Conservation (phyloP, 345 rosid species). For the Populus tremula region DNA sequence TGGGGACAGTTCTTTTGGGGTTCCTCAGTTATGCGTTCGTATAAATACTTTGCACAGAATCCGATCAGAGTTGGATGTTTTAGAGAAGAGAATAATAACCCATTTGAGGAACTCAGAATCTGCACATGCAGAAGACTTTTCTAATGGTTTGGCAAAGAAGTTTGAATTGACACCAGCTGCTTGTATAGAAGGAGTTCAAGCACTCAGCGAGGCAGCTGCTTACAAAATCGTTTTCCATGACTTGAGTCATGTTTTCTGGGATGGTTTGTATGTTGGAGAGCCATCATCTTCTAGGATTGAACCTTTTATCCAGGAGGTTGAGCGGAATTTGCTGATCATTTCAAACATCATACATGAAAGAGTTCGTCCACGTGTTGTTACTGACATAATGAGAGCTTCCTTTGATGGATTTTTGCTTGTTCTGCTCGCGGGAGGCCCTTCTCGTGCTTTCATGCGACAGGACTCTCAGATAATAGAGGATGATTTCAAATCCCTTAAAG, state of each 20-base stretch:
- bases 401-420: slow-evolving; percentile 88
- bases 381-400: slow-evolving; percentile 84
- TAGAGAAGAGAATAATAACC: slow-evolving; percentile 83
- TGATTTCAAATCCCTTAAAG: slow-evolving; percentile 86
- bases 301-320: slow-evolving; percentile 71
- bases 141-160: slow-evolving; percentile 75
- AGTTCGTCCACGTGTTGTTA: slow-evolving; percentile 72
- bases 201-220: slow-evolving; percentile 74
- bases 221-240: slow-evolving; percentile 85
- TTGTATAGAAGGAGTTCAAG: slow-evolving; percentile 87
- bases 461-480: slow-evolving; percentile 78
- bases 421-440: slow-evolving; percentile 92
- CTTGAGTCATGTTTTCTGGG: slow-evolving; percentile 79
- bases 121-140: slow-evolving; percentile 78
- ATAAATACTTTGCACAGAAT: slow-evolving; percentile 78
- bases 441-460: slow-evolving; percentile 70
- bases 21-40: slow-evolving; percentile 71
- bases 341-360: slow-evolving; percentile 75
- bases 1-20: slow-evolving; percentile 64
- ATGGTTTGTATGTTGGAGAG: slow-evolving; percentile 82
- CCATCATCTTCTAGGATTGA: slow-evolving; percentile 70
- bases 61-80: slow-evolving; percentile 62
- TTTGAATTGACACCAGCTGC: slow-evolving; percentile 80
- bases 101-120: slow-evolving; percentile 93
- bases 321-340: slow-evolving; percentile 53